Evolutionary conservation across 1,284 basidiomycete species (phyloP).

Genomic region (Sanghuangporus weigelae): DNA sequence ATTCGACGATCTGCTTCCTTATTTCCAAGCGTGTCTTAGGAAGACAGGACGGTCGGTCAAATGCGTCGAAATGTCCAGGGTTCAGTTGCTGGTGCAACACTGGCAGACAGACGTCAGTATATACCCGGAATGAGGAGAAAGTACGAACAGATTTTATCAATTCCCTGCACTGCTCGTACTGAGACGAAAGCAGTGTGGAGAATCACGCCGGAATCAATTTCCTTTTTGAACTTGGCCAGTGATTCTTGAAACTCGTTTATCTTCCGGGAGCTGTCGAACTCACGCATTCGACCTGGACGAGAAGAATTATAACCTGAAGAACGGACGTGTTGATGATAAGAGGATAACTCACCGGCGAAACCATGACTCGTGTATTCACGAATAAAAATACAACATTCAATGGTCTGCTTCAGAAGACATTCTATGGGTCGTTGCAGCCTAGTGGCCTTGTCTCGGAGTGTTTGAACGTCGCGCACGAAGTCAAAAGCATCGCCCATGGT

Average conservation of each 20-base stretch:
- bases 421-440: background rate
- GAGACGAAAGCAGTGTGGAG: background rate
- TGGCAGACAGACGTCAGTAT: background rate
- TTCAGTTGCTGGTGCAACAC: background rate
- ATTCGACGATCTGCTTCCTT: background rate
- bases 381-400: constrained; percentile 14
- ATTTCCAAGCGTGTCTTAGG: constrained; percentile 1
- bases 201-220: background rate
- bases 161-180: background rate
- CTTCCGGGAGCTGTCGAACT: background rate
- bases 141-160: background rate
- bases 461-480: constrained; percentile 10
- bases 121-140: too few species aligned
- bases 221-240: background rate
- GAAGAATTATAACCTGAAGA: too few species aligned
- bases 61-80: constrained; percentile 3
- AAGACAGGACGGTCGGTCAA: constrained; percentile 3
- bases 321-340: too few species aligned
- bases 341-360: constrained; percentile 3
- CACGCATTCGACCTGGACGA: background rate
- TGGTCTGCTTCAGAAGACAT: constrained; percentile 6
- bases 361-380: constrained; percentile 10
- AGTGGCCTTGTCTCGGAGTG: constrained; percentile 2
- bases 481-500: constrained; percentile 10
- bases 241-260: background rate